A percentile compares a stretch with the other conserved stretches of the same genome.
Evolutionary conservation across 78 protist genomes (phyloP).

Genomic region (Monocercomonoides exilis): DNA sequence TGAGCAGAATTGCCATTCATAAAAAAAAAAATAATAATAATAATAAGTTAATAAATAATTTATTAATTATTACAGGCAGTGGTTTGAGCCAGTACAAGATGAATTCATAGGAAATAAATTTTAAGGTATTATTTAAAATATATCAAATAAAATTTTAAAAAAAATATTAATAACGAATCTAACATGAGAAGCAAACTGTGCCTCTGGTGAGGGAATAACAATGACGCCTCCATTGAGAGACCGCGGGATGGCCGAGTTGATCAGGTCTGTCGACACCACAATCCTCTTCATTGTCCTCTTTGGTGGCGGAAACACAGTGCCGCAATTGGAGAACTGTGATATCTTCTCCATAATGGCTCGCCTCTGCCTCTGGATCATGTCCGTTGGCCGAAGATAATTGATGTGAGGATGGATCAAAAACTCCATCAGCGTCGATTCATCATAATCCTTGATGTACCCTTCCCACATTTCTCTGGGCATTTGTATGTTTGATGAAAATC

Average conservation of each 20-base stretch:
- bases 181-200: too few relatives aligned
- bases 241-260: background rate
- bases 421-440: constrained; percentile 34
- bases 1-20: too few relatives aligned
- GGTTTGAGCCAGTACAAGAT: too few relatives aligned
- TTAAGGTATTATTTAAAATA: too few relatives aligned
- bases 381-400: background rate
- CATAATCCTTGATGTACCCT: constrained; percentile 36
- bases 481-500: constrained; percentile 11
- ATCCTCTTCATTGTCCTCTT: background rate
- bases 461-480: background rate
- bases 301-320: background rate
- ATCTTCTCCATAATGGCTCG: background rate
- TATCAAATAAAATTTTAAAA: too few relatives aligned
- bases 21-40: too few relatives aligned
- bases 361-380: background rate
- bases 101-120: too few relatives aligned
- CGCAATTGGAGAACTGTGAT: background rate
- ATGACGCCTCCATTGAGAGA: too few relatives aligned
- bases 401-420: background rate
- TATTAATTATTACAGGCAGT: too few relatives aligned
- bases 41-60: too few relatives aligned
- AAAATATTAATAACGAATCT: too few relatives aligned
- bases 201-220: too few relatives aligned
- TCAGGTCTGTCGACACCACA: background rate